Base-by-base conservation (phyloP, 108 stramenopile genomes). In the Pseudonitzschia multistriata region DNA sequence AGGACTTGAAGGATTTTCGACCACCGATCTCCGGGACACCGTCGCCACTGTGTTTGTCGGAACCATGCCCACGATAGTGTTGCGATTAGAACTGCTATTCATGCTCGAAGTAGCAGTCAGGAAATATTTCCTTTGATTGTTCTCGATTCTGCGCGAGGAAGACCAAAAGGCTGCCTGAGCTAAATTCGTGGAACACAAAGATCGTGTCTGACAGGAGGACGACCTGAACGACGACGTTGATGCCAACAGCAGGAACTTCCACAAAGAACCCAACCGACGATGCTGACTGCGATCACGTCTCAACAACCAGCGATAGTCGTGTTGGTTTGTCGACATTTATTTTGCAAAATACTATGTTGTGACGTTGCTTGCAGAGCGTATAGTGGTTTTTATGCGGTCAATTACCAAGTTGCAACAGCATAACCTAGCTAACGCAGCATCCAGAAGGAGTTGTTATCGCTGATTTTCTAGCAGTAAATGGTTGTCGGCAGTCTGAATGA, bases 201-300 rank as follows among this genome's bases (percentile, higher is more conserved):
- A 19, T 24, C 10, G 21, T 25, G 50, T 10, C 24, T 24, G 50
- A 17, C 37, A 49, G 19, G 24, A 5, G 10, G 55, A 7, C 13
- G 55, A 57, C 10, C 25, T 11, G 55, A 29, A 29, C 55, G 55
- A 29, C 55, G 27, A 57, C 24, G 55, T 25, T 19, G 15, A 53
- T 19, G 52, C 8, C 25, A 19, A 53, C 52, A 22, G 52, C 52
- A 59, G 29, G 34, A 59, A 7, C 57, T 59, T 59, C 57, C 34
- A 35, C 57, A 31, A 59, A 33, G 19, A 33, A 59, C 28, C 25
- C n/a, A 21, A 59, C 33, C 57, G 57, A n/a, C 10, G 57, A 35
- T 52, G 11, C 21, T 3, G 50, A 25, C 50, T 2, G 7, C 50
- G 50, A 52, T 52, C 8, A 2, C 50, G 50, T n/a, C 22, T 25